Evolutionary conservation across 2,329 filamentous ascomycete genomes (phyloP).

Genomic region (Amylocarpus encephaloides): DNA sequence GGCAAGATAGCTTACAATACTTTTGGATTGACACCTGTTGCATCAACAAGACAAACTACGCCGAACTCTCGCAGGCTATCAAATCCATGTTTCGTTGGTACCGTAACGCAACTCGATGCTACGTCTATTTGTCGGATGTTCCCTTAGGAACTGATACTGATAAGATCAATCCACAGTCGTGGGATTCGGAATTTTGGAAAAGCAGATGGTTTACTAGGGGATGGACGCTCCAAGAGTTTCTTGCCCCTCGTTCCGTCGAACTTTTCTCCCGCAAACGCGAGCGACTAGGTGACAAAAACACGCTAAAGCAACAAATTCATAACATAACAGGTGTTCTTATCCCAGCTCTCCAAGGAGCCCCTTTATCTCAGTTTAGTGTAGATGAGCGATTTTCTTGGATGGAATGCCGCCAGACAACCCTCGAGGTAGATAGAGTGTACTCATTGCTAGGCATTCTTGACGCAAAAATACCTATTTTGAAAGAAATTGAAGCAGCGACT

Average conservation of each 20-base stretch:
- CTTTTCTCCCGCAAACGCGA: conserved; percentile 12
- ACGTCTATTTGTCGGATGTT: conserved; percentile 4
- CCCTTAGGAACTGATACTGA: background rate
- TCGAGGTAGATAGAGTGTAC: conserved; percentile 38
- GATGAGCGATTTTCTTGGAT: conserved; percentile 35
- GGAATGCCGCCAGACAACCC: conserved; percentile 30
- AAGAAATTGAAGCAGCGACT: too few species aligned
- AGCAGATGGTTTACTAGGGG: too few species aligned
- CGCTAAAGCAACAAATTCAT: conserved; percentile 8
- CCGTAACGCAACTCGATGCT: conserved; percentile 1
- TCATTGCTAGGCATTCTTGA: conserved; percentile 39
- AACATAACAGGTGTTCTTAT: conserved; percentile 10
- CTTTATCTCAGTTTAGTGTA: conserved; percentile 9
- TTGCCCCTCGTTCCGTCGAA: conserved; percentile 8
- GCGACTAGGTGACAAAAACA: conserved; percentile 13
- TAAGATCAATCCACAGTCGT: too few species aligned
- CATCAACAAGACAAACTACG: too few species aligned
- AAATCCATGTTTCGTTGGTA: conserved; percentile 4
- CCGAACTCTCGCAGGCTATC: too few species aligned
- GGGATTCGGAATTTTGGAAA: conserved; percentile 1
- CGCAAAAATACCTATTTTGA: too few species aligned
- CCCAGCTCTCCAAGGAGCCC: conserved; percentile 6
- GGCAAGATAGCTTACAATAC: background rate
- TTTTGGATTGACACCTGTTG: background rate
- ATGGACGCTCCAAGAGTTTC: background rate